Conservation (phyloP, 2,329 filamentous ascomycete genomes). For the Annulohypoxylon truncatum region DNA sequence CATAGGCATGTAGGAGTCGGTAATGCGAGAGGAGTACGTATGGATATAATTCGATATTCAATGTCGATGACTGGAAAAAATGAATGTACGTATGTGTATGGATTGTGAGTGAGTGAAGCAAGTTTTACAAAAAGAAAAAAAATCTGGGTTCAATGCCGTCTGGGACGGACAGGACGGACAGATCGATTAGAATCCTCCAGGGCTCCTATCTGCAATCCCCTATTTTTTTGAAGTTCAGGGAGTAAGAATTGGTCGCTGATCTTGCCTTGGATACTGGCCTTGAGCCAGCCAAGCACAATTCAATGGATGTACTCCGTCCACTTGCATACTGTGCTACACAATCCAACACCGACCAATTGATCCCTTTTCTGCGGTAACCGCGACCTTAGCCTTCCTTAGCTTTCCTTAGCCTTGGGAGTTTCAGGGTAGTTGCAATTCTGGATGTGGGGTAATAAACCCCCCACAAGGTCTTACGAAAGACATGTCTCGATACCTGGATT, state of each 20-base stretch:
- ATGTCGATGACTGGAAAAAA: conserved; percentile 14
- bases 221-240: conserved; percentile 38
- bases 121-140: conserved; percentile 27
- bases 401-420: conserved; percentile 28
- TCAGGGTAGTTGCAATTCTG: conserved; percentile 22
- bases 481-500: neutral
- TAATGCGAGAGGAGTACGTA: conserved; percentile 10
- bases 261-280: conserved; percentile 10
- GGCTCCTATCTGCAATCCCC: conserved; percentile 40
- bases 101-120: conserved; percentile 19
- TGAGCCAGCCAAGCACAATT: neutral
- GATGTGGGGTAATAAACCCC: conserved; percentile 37
- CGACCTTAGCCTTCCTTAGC: conserved; percentile 27
- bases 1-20: conserved; percentile 15
- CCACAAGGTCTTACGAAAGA: conserved; percentile 23
- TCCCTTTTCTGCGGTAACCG: conserved; percentile 36
- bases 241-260: conserved; percentile 30
- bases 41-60: conserved; percentile 2
- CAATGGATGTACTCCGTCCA: conserved; percentile 32
- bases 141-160: conserved; percentile 4
- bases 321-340: conserved; percentile 22
- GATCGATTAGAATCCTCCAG: conserved; percentile 33
- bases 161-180: conserved; percentile 3
- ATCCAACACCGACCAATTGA: neutral
- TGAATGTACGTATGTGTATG: neutral